Base-by-base conservation (phyloP, 805 yeast genomes). In the Ogataea pilisensis region DNA sequence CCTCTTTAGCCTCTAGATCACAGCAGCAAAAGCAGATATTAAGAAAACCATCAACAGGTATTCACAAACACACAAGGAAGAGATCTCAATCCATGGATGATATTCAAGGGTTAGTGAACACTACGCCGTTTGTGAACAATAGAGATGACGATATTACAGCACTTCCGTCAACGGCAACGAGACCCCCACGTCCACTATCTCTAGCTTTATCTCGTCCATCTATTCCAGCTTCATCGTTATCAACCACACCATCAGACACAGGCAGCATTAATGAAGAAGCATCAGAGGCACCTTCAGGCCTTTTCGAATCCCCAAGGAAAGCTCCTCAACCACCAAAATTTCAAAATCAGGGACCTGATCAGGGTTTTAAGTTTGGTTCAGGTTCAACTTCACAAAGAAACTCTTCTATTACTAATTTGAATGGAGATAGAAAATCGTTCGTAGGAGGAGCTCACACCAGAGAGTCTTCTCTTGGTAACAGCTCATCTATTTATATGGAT, bases 281-380 rank as follows among this genome's bases (percentile, higher is more conserved):
- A 13, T 49, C 38, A 7, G 50, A 44, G 16, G 51, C 45, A 13
- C 47, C 56, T 14, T 39, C 34, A 4, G 59, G 57, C 3, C 38
- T 69, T 27, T 82, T 81, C 54, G 61, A 70, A 16, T 81, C 88
- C 0, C 87, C 88, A n/a, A 70, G 88, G 61, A 79, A 69, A 51
- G 85, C 88, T 0, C 90, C 90, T 1, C 73, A 72, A 38, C 88
- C 88, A 1, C 89, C 89, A 3, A 42, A 36, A 35, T 54, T 50
- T 37, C 52, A 56, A 24, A 53, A 57, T 31, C 64, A 62, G 2
- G 46, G 55, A 24, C 37, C 50, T 2, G 53, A 46, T 19, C 48
- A 46, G 34, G 43, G 28, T 4, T 53, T 48, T 42, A 55, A 47
- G 27, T 55, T 60, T 48, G 63, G 63, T 8, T 25, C 39, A 13